phyloP scores from a whole-genome alignment of 208 protist genomes.

The Wallacemonas rigidus region DNA sequence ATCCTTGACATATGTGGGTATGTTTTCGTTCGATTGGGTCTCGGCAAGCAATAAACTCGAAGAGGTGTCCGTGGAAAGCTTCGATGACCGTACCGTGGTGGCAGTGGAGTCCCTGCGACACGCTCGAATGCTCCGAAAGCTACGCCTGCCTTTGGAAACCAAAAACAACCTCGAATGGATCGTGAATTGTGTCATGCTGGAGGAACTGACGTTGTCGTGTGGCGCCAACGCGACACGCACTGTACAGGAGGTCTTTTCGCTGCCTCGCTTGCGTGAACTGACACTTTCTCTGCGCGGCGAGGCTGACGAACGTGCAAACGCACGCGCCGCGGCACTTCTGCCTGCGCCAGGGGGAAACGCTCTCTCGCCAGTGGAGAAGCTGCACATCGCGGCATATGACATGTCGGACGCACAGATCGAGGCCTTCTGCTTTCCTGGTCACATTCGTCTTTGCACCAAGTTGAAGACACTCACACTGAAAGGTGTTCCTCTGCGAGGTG shows the following conservation, averaged over 20 bases:
- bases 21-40: background rate
- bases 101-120: background rate
- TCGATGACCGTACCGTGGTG: background rate
- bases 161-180: background rate
- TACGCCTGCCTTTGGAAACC: background rate
- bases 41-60: background rate
- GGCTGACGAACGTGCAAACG: background rate
- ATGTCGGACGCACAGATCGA: background rate
- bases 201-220: background rate
- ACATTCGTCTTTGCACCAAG: background rate
- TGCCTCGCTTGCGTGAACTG: background rate
- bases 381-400: background rate
- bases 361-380: background rate
- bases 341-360: background rate
- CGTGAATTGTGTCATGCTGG: slow-evolving; percentile 4
- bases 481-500: background rate
- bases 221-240: background rate
- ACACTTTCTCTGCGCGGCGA: background rate
- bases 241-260: background rate
- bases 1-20: background rate
- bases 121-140: slow-evolving; percentile 5
- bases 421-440: background rate
- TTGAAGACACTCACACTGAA: background rate
- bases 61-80: background rate
- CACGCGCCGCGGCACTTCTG: background rate